Base-by-base conservation (phyloP, 495 filamentous ascomycete species). In the Aspergillus cavernicola region DNA sequence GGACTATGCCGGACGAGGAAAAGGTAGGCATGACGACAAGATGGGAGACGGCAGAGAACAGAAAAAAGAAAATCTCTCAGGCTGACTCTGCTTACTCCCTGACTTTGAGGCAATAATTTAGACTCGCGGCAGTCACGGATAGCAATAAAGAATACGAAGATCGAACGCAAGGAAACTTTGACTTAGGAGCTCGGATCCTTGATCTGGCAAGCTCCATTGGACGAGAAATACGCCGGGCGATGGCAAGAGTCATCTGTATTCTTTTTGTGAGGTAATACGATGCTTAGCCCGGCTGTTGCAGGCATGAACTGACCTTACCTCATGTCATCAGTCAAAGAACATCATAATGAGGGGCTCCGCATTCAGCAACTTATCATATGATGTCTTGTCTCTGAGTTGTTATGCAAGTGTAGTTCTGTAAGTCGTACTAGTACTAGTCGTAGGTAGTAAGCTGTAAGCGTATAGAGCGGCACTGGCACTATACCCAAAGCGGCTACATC, bases 181-280 rank as follows among this genome's bases (percentile, higher is more conserved):
- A 11, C 11, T 26, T 24, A 2, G 12, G 24, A 20, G 13, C 23
- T 43, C 23, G 10, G 40, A 29, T 29, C 23, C 15, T 43, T 13
- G 22, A 38, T 24, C 9, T 16, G 32, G 10, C 32, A 10, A 24
- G 45, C 32, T 20, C 15, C 6, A 43, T 49, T 49, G 45, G 45
- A 16, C 44, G 32, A 49, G 32, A 13, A 49, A 49, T 37, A 32
- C 13, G 37, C 45, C 45, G 45, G 44, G 24, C 31, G 9, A 38
- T 26, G 32, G 11, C 20, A 18, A 38, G 15, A 38, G 45, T 38
- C 15, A 49, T 16, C 4, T 7, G 16, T 15, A 32, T 19, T 31
- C 9, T 18, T 48, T 48, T 15, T 16, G 15, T 50, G 22, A 29
- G 41, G 46, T 50, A 50, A 50, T 50, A 50, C 22, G 46, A 39